Base-by-base conservation (phyloP, 1,284 basidiomycete genomes). In the Sporisorium scitamineum region DNA sequence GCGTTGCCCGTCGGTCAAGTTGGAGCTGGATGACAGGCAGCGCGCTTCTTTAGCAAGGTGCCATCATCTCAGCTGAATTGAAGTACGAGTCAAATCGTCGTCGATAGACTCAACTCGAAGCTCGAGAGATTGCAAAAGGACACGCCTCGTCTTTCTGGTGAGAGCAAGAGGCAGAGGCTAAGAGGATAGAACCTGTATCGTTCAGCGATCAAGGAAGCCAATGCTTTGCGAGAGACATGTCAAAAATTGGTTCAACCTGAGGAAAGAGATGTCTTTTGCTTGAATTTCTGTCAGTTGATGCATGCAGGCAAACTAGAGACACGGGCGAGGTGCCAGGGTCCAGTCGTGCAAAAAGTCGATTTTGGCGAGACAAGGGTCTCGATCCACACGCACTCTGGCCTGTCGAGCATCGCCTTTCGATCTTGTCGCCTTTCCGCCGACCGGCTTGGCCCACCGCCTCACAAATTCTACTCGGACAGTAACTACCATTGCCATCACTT, bases 321-420 rank as follows among this genome's bases (percentile, higher is more conserved):
- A 53, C 24, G 24, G 52, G 34, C 52, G 14, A 24, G 34, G 14
- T 26, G 52, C 37, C 37, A 27, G 52, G 22, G 27, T 55, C 41
- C 39, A 20, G n/a, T 42, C 32, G 14, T 13, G 32, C 32, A 39
- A n/a, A n/a, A 18, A n/a, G 37, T 39, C 37, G 16, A 39, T 54
- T 16, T 41, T 50, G 45, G 56, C 56, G 56, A 58, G 56, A 50
- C 56, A 58, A 58, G 56, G 56, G 56, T 58, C 56, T 58, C 34
- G 56, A 50, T 58, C 26, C 26, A n/a, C 27, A 31, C 26, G 41
- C 53, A 39, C 16, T 31, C 18, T 18, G 41, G 29, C 20, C 52
- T 53, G 52, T 55, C 41, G 54, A 29, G 29, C 18, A 56, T 11
- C 16, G 26, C 26, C 6, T 22, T 26, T 47, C 34, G 52, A 39